These are phyloP conservation scores for Candida boidinii DNA, from an alignment of 805 yeast genomes.

Conservation along the genomic window DNA sequence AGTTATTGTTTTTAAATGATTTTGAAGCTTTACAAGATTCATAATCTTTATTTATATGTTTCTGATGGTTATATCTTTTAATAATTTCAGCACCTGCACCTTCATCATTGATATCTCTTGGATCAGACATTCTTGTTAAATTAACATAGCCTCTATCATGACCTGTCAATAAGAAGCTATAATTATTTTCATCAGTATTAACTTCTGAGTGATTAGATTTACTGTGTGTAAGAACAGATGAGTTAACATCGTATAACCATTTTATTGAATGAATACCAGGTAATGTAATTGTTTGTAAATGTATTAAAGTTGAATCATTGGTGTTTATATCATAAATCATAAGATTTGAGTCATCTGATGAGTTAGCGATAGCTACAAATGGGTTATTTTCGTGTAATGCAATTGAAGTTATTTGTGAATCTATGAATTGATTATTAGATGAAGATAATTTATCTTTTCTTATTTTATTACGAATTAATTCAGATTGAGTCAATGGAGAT, in stretches of 20 bases:
- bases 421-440: no score
- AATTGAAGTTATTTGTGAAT: slow-evolving; percentile 40
- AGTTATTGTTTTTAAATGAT: slow-evolving; percentile 17
- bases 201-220: not conserved
- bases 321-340: slow-evolving; percentile 34
- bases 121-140: slow-evolving; percentile 55
- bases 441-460: no score
- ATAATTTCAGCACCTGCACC: slow-evolving; percentile 55
- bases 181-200: slow-evolving; percentile 15
- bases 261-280: slow-evolving; percentile 46
- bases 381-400: slow-evolving; percentile 24
- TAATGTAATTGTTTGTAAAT: slow-evolving; percentile 48
- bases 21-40: slow-evolving; percentile 14
- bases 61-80: slow-evolving; percentile 71
- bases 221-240: no score
- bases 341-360: slow-evolving; percentile 34
- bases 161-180: slow-evolving; percentile 53
- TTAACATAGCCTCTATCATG: slow-evolving; percentile 72
- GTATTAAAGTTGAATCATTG: slow-evolving; percentile 41
- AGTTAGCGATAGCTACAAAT: slow-evolving; percentile 46
- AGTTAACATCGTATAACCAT: slow-evolving; percentile 35
- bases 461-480: no score
- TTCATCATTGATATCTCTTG: slow-evolving; percentile 24
- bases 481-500: no score
- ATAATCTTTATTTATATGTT: slow-evolving; percentile 35